Percentiles rank a stretch among this genome's conserved stretches.
These are phyloP conservation scores for Allium fistulosum DNA, from an alignment of 106 monocot genomes.

Conservation along the genomic window DNA sequence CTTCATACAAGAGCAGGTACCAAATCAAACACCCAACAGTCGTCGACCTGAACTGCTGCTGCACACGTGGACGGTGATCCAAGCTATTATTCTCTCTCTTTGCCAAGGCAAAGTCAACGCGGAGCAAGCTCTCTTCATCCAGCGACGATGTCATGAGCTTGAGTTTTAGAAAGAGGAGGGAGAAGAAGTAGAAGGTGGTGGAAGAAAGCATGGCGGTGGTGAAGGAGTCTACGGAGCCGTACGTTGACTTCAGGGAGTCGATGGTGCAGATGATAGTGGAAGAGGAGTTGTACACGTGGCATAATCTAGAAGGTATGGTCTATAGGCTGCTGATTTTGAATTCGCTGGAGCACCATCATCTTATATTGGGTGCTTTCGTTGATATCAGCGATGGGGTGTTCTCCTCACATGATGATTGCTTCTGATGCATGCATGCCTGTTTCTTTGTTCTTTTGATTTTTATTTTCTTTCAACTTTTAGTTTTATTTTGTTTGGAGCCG, in stretches of 20 bases:
- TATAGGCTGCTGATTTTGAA: conserved; percentile 23
- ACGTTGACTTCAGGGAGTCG: conserved; percentile 34
- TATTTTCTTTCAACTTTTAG: too few relatives aligned
- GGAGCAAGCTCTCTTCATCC: neutral
- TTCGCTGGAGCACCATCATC: conserved; percentile 33
- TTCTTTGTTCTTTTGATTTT: too few relatives aligned
- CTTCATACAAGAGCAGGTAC: neutral
- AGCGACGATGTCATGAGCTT: neutral
- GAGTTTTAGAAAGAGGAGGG: neutral
- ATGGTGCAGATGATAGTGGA: conserved; percentile 46
- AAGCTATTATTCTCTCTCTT: neutral
- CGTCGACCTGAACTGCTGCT: neutral
- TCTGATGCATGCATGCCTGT: too few relatives aligned
- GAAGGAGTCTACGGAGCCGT: conserved; percentile 31
- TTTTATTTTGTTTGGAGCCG: too few relatives aligned
- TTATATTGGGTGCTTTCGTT: conserved; percentile 43
- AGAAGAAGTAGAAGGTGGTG: neutral
- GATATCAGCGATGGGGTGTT: conserved; percentile 35
- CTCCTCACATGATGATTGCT: neutral
- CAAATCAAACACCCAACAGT: neutral
- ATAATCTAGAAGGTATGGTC: conserved; percentile 25
- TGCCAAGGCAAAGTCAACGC: neutral
- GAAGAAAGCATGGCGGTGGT: conserved; percentile 28
- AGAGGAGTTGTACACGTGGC: conserved; percentile 32
- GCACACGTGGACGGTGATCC: neutral